Evolutionary conservation across 768 basidiomycete species (phyloP).

Genomic region (Cytidiella melzeri): DNA sequence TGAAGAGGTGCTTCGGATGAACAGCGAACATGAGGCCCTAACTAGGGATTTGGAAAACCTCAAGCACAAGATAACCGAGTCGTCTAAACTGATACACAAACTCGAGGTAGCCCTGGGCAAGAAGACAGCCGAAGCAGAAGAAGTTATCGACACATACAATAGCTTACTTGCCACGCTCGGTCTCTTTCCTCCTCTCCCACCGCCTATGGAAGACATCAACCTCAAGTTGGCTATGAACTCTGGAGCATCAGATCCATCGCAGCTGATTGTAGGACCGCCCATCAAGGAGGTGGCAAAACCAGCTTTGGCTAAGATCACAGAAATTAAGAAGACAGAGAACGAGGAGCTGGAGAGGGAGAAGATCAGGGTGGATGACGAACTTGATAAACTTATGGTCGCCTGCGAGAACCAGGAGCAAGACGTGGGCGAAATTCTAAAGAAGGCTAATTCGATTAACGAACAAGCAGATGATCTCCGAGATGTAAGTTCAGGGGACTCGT

Average conservation of each 20-base stretch:
- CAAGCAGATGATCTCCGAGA: conserved; percentile 81
- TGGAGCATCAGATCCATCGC: conserved; percentile 62
- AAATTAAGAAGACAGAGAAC: conserved; percentile 63
- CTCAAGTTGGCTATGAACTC: conserved; percentile 80
- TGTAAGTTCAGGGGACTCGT: conserved; percentile 33
- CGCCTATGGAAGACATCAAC: conserved; percentile 66
- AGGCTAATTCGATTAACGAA: conserved; percentile 60
- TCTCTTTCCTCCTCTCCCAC: conserved; percentile 66
- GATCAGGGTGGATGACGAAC: conserved; percentile 76
- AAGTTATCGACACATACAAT: conserved; percentile 74
- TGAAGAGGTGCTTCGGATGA: conserved; percentile 90
- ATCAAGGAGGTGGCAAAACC: conserved; percentile 73
- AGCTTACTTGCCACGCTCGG: conserved; percentile 69
- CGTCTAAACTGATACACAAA: conserved; percentile 64
- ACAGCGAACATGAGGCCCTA: conserved; percentile 78
- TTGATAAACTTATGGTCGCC: conserved; percentile 68
- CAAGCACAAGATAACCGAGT: conserved; percentile 67
- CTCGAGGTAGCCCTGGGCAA: conserved; percentile 82
- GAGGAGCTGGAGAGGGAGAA: conserved; percentile 70
- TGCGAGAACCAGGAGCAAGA: conserved; percentile 83
- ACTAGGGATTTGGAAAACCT: conserved; percentile 70
- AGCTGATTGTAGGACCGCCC: conserved; percentile 63
- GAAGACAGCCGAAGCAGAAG: conserved; percentile 75
- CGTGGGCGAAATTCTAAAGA: conserved; percentile 65
- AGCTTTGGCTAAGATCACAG: conserved; percentile 64